phyloP scores from a whole-genome alignment of 345 rosid species.

The Camelina hispida region DNA sequence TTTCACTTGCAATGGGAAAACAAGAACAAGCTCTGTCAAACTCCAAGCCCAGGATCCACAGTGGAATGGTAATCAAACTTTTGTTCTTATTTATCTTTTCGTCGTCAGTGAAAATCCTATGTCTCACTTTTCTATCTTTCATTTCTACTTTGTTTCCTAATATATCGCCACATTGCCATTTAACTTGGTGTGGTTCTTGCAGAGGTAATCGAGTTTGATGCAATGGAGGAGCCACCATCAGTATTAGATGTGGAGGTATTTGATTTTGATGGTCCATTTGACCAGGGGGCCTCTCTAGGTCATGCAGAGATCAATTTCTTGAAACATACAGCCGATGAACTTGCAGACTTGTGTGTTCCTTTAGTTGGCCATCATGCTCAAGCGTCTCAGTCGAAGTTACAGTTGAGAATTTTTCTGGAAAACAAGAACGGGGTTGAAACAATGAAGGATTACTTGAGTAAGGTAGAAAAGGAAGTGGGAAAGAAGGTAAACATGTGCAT shows the following conservation, averaged over 20 bases:
- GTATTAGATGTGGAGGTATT: slow-evolving; percentile 87
- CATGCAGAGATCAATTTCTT: slow-evolving; percentile 85
- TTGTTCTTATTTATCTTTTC: slow-evolving; percentile 21
- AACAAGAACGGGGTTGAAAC: slow-evolving; percentile 80
- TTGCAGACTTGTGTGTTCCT: slow-evolving; percentile 77
- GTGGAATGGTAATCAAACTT: slow-evolving; percentile 72
- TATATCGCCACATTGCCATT: slow-evolving; percentile 12
- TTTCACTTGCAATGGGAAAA: slow-evolving; percentile 83
- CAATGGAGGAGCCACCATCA: slow-evolving; percentile 94
- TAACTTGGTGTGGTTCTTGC: slow-evolving; percentile 43
- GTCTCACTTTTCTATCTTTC: not conserved
- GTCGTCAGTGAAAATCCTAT: not conserved
- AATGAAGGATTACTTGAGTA: slow-evolving; percentile 72
- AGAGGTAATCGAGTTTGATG: slow-evolving; percentile 93
- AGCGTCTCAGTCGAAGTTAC: slow-evolving; percentile 82
- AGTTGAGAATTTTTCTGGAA: slow-evolving; percentile 75
- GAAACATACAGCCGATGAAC: slow-evolving; percentile 72
- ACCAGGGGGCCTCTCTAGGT: slow-evolving; percentile 84
- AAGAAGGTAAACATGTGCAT: slow-evolving; percentile 64
- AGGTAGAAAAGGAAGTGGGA: slow-evolving; percentile 93
- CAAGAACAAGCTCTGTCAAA: slow-evolving; percentile 84
- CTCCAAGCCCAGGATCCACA: slow-evolving; percentile 78
- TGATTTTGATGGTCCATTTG: slow-evolving; percentile 94
- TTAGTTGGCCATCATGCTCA: slow-evolving; percentile 86
- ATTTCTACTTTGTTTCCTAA: not conserved